Evolutionary conservation across 306 rosid genomes (phyloP), one percentile per base, ranked within the genome.

Genomic region (Malus asiatica): DNA sequence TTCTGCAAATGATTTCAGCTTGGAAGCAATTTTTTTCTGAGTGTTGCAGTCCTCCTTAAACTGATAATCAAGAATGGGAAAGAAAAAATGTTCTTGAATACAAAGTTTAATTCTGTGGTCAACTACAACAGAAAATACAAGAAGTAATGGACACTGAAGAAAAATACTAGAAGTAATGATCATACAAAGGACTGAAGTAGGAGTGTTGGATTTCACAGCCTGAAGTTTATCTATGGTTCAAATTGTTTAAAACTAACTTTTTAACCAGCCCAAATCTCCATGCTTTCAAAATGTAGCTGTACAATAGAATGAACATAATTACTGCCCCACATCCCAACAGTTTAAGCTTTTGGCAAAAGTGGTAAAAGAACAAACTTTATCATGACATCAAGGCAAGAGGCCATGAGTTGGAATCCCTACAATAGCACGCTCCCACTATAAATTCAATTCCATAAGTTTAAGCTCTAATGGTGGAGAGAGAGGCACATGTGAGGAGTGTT

Each of bases 1-100:
- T 74, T 86, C 97, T 10, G 85, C 82, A 77, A 72, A 82, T 65
- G 90, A 73, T 84, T 90, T 88, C 80, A 95, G 88, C 93, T 89
- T 90, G 86, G 95, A 77, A 74, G 78, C 97, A 83, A 95, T 82
- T 80, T 89, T 90, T 85, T 92, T 89, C 89, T 92, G 89, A 8
- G 98, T 90, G 89, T 87, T 84, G 83, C 98, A 78, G 71, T 92
- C 97, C 82, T 92, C 97, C 89, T 90, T 95, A 84, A 95, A 95
- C 98, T 95, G 60, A 72, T 32, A 80, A 74, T 38, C 55, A 72
- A 30, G 51, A 46, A 60, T 70, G 67, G 51, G 15, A 71, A 1
- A 22, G 51, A 20, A 76, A 73, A 78, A 75, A 46, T 55, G 70
- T 40, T 40, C 10, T 58, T 6, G 67, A 29, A 67, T 71, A 40